Conservation (phyloP, 495 filamentous ascomycete species). For the Tuber melanosporum region DNA sequence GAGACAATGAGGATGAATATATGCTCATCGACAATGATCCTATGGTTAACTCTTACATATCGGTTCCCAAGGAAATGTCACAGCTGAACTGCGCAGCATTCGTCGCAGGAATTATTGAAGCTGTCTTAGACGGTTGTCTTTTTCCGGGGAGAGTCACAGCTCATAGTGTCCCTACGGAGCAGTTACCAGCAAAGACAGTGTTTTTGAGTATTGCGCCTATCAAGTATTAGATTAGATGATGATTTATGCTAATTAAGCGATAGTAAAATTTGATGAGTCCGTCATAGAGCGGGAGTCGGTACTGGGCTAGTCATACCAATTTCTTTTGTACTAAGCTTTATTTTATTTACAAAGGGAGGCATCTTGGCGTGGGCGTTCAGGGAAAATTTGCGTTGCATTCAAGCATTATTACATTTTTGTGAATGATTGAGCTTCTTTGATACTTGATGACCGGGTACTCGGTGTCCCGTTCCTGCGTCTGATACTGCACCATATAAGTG, state of each 20-base stretch:
- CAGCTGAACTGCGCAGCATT: constrained; percentile 94
- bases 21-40: constrained; percentile 98
- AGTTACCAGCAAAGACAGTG: constrained; percentile 94
- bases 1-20: constrained; percentile 83
- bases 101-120: constrained; percentile 92
- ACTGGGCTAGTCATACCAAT: constrained; percentile 39
- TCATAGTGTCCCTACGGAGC: constrained; percentile 72
- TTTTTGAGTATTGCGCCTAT: constrained; percentile 54
- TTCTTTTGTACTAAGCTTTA: neutral
- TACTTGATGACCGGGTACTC: neutral
- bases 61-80: constrained; percentile 87
- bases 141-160: constrained; percentile 86
- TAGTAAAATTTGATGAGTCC: constrained; percentile 71
- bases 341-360: neutral
- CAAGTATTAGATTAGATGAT: neutral
- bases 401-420: neutral
- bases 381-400: neutral
- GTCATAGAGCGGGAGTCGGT: constrained; percentile 87
- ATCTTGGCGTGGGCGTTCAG: neutral
- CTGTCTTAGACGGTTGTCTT: constrained; percentile 83
- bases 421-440: neutral
- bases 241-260: constrained; percentile 10
- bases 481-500: neutral
- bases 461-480: neutral
- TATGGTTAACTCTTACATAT: constrained; percentile 85